Evolutionary conservation across 129 eudicot species (phyloP).

Genomic region (Cynara cardunculus): DNA sequence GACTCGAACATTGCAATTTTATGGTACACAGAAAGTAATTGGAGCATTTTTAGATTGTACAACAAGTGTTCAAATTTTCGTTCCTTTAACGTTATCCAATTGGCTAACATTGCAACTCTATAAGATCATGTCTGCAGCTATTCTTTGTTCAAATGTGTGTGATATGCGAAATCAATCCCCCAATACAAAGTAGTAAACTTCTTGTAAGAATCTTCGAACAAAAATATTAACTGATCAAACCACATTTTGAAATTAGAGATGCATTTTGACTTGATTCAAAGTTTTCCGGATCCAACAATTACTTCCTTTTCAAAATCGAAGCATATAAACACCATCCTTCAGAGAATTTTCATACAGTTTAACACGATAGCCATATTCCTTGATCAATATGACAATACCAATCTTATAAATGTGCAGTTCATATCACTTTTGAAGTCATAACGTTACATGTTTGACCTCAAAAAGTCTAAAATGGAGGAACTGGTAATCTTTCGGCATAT

Average conservation of each 20-base stretch:
- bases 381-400: background rate
- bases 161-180: background rate
- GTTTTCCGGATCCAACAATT: background rate
- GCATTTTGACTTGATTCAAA: background rate
- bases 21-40: no score
- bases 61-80: no score
- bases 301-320: background rate
- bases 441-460: background rate
- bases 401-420: background rate
- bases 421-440: background rate
- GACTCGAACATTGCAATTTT: no score
- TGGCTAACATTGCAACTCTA: no score
- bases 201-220: background rate
- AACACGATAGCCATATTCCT: background rate
- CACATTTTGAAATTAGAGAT: background rate
- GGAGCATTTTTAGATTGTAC: no score
- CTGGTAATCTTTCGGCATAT: background rate
- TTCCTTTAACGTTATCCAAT: no score
- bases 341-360: background rate
- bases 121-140: no score
- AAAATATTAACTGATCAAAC: background rate
- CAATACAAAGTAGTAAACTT: background rate
- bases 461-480: constrained; percentile 4
- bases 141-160: no score
- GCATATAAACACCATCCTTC: background rate